Percentiles rank a stretch among this genome's conserved stretches.
Evolutionary conservation across 1,284 basidiomycete species (phyloP).

Genomic region (Sanghuangporus weigelae): DNA sequence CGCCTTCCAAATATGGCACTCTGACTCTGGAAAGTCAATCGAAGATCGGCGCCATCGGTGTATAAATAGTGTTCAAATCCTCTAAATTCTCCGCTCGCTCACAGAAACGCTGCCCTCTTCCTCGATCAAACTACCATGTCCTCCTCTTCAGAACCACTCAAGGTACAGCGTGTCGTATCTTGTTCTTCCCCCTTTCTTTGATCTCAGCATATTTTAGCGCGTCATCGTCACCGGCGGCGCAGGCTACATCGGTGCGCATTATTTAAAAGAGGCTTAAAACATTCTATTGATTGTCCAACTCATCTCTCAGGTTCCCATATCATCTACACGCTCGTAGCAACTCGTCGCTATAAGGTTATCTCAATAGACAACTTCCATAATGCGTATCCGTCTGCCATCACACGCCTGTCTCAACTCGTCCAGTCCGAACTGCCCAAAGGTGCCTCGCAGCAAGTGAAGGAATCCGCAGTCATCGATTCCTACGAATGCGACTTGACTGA

Average conservation of each 20-base stretch:
- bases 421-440: slow-evolving; percentile 59
- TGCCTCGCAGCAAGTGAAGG: slow-evolving; percentile 58
- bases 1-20: too few species aligned
- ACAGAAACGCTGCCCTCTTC: too few species aligned
- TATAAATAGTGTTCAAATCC: too few species aligned
- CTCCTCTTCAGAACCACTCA: slow-evolving; percentile 11
- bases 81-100: too few species aligned
- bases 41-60: too few species aligned
- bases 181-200: background rate
- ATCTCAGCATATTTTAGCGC: slow-evolving; percentile 37
- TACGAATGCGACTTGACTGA: slow-evolving; percentile 72
- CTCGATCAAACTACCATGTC: background rate
- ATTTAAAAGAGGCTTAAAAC: background rate
- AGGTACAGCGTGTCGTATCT: slow-evolving; percentile 1
- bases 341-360: slow-evolving; percentile 85
- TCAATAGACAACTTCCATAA: slow-evolving; percentile 95
- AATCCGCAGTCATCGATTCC: slow-evolving; percentile 68
- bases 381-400: slow-evolving; percentile 70
- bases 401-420: slow-evolving; percentile 76
- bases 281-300: slow-evolving; percentile 15
- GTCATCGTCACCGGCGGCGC: slow-evolving; percentile 80
- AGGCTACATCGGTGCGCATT: slow-evolving; percentile 71
- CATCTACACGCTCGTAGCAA: slow-evolving; percentile 80
- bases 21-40: too few species aligned
- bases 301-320: slow-evolving; percentile 79